Base-by-base conservation (phyloP, 495 filamentous ascomycete genomes). In the Hypoxylon fuscum region DNA sequence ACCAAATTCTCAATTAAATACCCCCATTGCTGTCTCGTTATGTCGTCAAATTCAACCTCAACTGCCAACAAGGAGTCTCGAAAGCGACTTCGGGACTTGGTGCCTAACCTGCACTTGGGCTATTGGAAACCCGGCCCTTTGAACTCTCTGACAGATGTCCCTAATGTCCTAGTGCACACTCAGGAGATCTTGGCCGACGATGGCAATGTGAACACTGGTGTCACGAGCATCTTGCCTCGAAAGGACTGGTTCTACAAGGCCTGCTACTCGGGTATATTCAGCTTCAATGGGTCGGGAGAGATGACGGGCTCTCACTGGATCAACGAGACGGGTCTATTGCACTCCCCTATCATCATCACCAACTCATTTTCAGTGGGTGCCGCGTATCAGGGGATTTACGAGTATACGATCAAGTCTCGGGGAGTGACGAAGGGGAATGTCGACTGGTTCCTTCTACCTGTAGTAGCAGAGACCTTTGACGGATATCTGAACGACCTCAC, bases 221-320 rank as follows among this genome's bases (percentile, higher is more conserved):
- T 85, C 4, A 85, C 82, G 11, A 72, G 72, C 42, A 80, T 85
- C 57, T 68, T 83, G 14, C 80, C 82, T 5, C 79, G 81, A 18
- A 25, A 68, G 14, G 70, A 81, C 31, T 81, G 76, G 72, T 80
- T 79, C 59, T 45, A 80, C 56, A 66, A 76, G 1, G 79, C 77
- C 34, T 81, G 77, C 64, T 79, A 78, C 35, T 78, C 82, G 7
- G 77, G 79, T 3, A 65, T 81, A 37, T 82, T 81, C 68, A 73
- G 74, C 53, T 82, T 85, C 72, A 85, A 85, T 59, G 81, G 82
- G 47, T 75, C 72, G 21, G 81, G 82, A 17, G 81, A 84, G 56
- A 74, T 85, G 70, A 85, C 82, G 0, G 80, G 81, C 5, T 70
- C 68, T 12, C 77, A 82, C 56, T 82, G 79, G 79, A 77, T 85